Percentiles rank a stretch among this genome's conserved stretches.
Evolutionary conservation across 169 alveolate species (phyloP).

Genomic region (Cryptosporidium parvum): DNA sequence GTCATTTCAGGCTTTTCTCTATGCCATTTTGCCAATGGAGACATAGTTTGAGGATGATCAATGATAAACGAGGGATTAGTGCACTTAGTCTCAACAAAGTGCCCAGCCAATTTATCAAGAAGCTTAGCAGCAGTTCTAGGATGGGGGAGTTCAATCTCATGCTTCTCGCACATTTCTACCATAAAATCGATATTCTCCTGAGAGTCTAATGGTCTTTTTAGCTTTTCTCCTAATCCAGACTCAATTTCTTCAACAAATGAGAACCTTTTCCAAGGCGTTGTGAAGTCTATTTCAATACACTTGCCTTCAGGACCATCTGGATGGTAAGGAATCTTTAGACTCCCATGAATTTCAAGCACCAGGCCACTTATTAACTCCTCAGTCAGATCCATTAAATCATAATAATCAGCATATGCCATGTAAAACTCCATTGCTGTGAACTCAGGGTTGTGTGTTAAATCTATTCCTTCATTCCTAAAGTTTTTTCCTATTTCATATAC

Average conservation of each 20-base stretch:
- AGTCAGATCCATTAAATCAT: conserved; percentile 95
- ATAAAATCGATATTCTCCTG: conserved; percentile 85
- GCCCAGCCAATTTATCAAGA: conserved; percentile 92
- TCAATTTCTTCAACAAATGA: conserved; percentile 89
- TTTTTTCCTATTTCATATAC: conserved; percentile 99
- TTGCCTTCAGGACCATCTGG: conserved; percentile 94
- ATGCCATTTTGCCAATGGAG: conserved; percentile 99
- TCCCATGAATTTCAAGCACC: conserved; percentile 91
- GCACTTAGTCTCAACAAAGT: conserved; percentile 93
- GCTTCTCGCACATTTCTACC: conserved; percentile 83
- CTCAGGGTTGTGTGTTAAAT: conserved; percentile 98
- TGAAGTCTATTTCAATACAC: conserved; percentile 94
- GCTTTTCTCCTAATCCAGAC: conserved; percentile 84
- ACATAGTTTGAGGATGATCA: conserved; percentile 99
- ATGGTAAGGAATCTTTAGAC: conserved; percentile 93
- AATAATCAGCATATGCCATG: conserved; percentile 96
- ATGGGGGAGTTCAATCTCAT: conserved; percentile 86
- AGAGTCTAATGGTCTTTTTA: conserved; percentile 82
- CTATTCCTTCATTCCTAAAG: conserved; percentile 99
- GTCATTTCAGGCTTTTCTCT: conserved; percentile 83
- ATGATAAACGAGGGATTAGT: conserved; percentile 93
- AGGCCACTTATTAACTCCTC: conserved; percentile 94
- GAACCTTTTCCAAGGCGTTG: conserved; percentile 97
- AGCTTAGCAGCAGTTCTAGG: conserved; percentile 91
- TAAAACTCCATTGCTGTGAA: conserved; percentile 99